Base-by-base conservation (phyloP, 2,329 filamentous ascomycete species). In the Aspergillus luchuensis region DNA sequence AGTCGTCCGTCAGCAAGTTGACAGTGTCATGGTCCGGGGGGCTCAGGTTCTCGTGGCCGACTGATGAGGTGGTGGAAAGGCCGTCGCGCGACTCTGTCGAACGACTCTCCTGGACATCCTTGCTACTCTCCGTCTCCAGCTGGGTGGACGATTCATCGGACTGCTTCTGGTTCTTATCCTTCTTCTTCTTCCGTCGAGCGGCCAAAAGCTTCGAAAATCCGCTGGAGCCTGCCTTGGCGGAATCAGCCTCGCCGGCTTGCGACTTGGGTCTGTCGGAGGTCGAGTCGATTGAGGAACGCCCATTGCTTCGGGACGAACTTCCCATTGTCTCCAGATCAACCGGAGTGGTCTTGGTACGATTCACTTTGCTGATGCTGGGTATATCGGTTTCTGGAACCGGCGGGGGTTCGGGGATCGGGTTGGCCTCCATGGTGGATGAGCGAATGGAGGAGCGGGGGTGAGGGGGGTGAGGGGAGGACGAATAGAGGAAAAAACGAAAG, bases 171-270 rank as follows among this genome's bases (percentile, higher is more conserved):
- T 72, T 70, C 52, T 68, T 65, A 30, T 69, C 72, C 66, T 81
- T 79, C 65, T 80, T 81, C 59, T 80, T 79, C 69, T 75, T 76
- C 36, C 74, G 72, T 53, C 76, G 74, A 30, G 75, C 73, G 25
- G 77, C 72, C 56, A 85, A 78, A 58, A 87, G 72, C 65, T 81
- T 84, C 10, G 84, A 81, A 63, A 87, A 78, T 56, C 82, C 80
- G 65, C 76, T 80, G 50, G 72, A 64, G 47, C 72, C 71, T 63
- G 75, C 72, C 67, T 77, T 78, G 55, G 69, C 70, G 64, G 74
- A 72, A 64, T 75, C 76, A 52, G 73, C 62, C 25, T 74, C 78
- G 48, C 76, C 75, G 56, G 76, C 75, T 50, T 77, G 72, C 28
- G 73, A 73, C 62, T 75, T 78, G 2, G 71, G 73, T 63, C 73